phyloP scores from a whole-genome alignment of 768 basidiomycete species.

The Omphalotus guepiniiformis region DNA sequence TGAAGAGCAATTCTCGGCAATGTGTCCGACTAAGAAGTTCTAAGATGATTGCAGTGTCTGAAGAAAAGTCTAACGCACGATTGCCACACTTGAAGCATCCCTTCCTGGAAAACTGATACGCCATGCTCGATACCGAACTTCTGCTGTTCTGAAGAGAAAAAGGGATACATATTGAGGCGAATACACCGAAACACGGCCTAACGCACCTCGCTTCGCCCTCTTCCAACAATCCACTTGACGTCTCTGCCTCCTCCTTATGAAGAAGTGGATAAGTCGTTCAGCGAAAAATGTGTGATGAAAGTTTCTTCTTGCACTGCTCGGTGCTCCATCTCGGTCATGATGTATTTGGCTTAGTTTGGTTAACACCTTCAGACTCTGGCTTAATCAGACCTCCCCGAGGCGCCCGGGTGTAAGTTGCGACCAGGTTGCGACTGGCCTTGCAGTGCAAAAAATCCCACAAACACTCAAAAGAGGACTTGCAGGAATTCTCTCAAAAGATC shows the following conservation, averaged over 20 bases:
- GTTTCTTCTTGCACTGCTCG: too few relatives aligned
- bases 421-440: too few relatives aligned
- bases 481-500: too few relatives aligned
- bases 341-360: too few relatives aligned
- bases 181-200: not conserved
- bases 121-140: slow-evolving; percentile 46
- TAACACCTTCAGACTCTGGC: too few relatives aligned
- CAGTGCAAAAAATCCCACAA: too few relatives aligned
- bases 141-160: slow-evolving; percentile 13
- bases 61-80: slow-evolving; percentile 45
- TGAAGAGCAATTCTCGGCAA: slow-evolving; percentile 88
- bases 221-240: slow-evolving; percentile 63
- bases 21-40: slow-evolving; percentile 69
- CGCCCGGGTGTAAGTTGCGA: too few relatives aligned
- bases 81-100: slow-evolving; percentile 95
- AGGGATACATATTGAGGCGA: not conserved
- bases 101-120: slow-evolving; percentile 81
- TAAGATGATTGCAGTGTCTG: slow-evolving; percentile 12
- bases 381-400: too few relatives aligned
- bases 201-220: slow-evolving; percentile 69
- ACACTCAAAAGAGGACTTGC: too few relatives aligned
- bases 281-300: slow-evolving; percentile 32
- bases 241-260: slow-evolving; percentile 64
- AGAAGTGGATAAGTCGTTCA: slow-evolving; percentile 46
- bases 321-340: too few relatives aligned